Conservation (phyloP, 306 rosid genomes). For the Rosa rugosa region DNA sequence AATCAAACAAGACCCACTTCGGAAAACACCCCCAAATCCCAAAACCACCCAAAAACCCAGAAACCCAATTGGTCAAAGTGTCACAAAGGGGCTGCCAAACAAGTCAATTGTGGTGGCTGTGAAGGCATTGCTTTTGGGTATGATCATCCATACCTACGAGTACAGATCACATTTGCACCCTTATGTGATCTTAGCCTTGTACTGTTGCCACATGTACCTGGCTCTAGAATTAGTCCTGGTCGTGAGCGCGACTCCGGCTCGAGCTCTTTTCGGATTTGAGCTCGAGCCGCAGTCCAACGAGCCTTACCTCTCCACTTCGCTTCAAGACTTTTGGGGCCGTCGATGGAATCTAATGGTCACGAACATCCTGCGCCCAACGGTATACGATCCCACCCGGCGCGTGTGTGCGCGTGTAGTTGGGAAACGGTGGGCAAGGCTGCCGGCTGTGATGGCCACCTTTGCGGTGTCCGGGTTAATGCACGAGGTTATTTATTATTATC, state of each 20-base stretch:
- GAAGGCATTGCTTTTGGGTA: constrained; percentile 37
- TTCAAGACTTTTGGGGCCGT: constrained; percentile 84
- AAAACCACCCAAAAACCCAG: not conserved
- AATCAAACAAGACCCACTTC: constrained; percentile 8
- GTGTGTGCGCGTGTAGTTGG: not conserved
- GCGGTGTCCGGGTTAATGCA: constrained; percentile 63
- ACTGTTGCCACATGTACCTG: constrained; percentile 52
- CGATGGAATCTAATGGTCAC: constrained; percentile 85
- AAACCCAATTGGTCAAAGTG: not conserved
- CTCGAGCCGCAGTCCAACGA: constrained; percentile 67
- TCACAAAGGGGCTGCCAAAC: not conserved
- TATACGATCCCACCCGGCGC: constrained; percentile 36
- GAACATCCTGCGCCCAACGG: constrained; percentile 42
- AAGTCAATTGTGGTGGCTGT: constrained; percentile 1
- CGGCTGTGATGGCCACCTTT: constrained; percentile 41
- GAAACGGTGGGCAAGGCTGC: not conserved
- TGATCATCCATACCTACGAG: constrained; percentile 28
- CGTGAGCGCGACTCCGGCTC: constrained; percentile 35
- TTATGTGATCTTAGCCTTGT: constrained; percentile 26
- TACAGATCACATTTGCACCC: constrained; percentile 38
- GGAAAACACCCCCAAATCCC: constrained; percentile 22
- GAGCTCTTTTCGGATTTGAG: constrained; percentile 36
- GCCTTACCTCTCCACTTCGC: constrained; percentile 60
- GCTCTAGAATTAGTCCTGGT: constrained; percentile 46
- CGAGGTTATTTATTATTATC: constrained; percentile 55